Evolutionary conservation across 2,329 filamentous ascomycete species (phyloP).

Genomic region (Pyrenochaeta sp.): DNA sequence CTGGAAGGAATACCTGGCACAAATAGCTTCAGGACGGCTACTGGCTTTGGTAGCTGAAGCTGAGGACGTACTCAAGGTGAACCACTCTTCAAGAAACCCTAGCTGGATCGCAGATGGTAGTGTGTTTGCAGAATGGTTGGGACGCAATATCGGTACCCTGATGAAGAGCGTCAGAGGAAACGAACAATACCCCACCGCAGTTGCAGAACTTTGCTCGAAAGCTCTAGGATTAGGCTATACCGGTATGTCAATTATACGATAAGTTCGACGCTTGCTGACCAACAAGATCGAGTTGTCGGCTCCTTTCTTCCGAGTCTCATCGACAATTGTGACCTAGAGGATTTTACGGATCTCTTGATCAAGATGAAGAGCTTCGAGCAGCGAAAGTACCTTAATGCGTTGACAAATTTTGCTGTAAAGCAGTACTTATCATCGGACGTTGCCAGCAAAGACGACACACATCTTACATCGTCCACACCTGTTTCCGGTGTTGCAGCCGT

Average conservation of each 20-base stretch:
- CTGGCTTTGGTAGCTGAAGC: constrained; percentile 68
- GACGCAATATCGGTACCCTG: constrained; percentile 65
- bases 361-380: constrained; percentile 60
- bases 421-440: constrained; percentile 22
- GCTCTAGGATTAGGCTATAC: constrained; percentile 76
- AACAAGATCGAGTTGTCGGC: constrained; percentile 31
- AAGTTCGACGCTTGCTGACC: constrained; percentile 1
- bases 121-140: constrained; percentile 76
- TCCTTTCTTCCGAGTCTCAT: constrained; percentile 27
- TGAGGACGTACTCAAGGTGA: constrained; percentile 57
- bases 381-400: constrained; percentile 51
- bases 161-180: constrained; percentile 52
- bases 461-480: constrained; percentile 19
- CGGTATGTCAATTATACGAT: constrained; percentile 50
- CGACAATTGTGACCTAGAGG: constrained; percentile 9
- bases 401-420: constrained; percentile 36
- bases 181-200: constrained; percentile 41
- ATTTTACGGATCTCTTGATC: constrained; percentile 50
- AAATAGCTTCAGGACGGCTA: constrained; percentile 68
- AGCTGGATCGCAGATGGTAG: constrained; percentile 72
- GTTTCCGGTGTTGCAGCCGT: constrained; percentile 38
- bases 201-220: constrained; percentile 62
- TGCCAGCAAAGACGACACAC: constrained; percentile 17
- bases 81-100: constrained; percentile 19
- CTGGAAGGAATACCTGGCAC: constrained; percentile 70